Evolutionary conservation across 805 yeast species (phyloP), one percentile per base, ranked within the genome.

Genomic region (Ogataea pignaliae): DNA sequence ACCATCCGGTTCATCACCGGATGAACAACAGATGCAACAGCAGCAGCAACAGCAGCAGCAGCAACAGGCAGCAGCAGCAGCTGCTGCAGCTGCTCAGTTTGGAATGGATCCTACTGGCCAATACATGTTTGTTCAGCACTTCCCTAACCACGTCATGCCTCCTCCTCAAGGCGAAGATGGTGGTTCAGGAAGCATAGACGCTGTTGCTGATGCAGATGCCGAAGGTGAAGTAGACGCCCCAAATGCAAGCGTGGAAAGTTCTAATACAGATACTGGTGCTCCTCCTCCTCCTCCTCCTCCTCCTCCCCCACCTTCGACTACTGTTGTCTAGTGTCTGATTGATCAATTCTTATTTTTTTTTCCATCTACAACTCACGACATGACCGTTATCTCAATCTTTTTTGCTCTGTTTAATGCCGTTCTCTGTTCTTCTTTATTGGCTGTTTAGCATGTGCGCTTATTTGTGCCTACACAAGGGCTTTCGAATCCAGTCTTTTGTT

Each of bases 41-140:
- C 14, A 29, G 13, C 33, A 32, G 12, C 41, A 30, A 32, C 35
- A 34, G 12, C 36, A n/a, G 7, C 31, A 34, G 12, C 41, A 39
- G 15, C 18, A 30, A 30, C 33, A 30, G 14, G 14, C 14, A 12
- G 14, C 31, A 29, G 12, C 42, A 26, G 36, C 41, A 3, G 46
- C 43, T n/a, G 46, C 44, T 15, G 47, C 48, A 18, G 43, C 51
- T 4, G 58, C 53, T 34, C 59, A 51, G 40, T 56, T 45, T 44
- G 57, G 55, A 21, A 45, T 56, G 36, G 62, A 59, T 41, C 64
- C 51, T 37, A 54, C 51, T 39, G 63, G 63, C 18, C 60, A 59
- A 34, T 60, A 60, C 42, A 53, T 61, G 56, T 56, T 54, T 37
- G 47, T 56, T 10, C 62, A 53, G 41, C 57, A 50, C 14, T 58